Percentiles rank a stretch among this genome's conserved stretches.
phyloP scores from a whole-genome alignment of 176 grass and related monocot species.

The Aegilops longissima region DNA sequence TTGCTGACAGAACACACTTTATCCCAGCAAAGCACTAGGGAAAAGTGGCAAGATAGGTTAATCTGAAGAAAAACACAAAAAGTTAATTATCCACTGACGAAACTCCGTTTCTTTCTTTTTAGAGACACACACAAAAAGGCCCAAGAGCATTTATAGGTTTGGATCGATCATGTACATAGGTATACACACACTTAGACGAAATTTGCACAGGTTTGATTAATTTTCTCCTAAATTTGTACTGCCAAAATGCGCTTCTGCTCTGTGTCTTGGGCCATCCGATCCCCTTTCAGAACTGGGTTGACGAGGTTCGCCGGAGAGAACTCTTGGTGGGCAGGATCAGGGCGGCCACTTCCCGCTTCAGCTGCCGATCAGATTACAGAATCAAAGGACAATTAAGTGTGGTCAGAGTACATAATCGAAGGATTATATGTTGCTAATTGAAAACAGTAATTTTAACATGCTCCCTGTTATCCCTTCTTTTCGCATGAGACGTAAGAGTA shows the following conservation, averaged over 20 bases:
- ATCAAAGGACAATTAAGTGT: not conserved
- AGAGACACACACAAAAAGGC: not conserved
- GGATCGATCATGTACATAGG: not conserved
- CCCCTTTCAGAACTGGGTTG: conserved; percentile 42
- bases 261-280: not conserved
- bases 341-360: conserved; percentile 48
- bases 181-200: not conserved
- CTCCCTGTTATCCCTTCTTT: too few species aligned
- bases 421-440: not conserved
- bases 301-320: conserved; percentile 43
- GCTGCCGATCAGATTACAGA: conserved; percentile 1
- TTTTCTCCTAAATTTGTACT: not conserved
- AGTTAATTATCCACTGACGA: not conserved
- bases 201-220: not conserved
- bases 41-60: too few species aligned
- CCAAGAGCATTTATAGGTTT: not conserved
- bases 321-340: conserved; percentile 42
- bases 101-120: not conserved
- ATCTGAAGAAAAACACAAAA: too few species aligned
- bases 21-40: too few species aligned
- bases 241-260: not conserved
- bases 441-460: too few species aligned
- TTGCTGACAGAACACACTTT: too few species aligned
- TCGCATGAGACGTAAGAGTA: too few species aligned
- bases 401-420: not conserved